These are phyloP conservation scores for Lichtheimia ramosa DNA, from an alignment of 371 early-diverging fungal species.

Conservation along the genomic window DNA sequence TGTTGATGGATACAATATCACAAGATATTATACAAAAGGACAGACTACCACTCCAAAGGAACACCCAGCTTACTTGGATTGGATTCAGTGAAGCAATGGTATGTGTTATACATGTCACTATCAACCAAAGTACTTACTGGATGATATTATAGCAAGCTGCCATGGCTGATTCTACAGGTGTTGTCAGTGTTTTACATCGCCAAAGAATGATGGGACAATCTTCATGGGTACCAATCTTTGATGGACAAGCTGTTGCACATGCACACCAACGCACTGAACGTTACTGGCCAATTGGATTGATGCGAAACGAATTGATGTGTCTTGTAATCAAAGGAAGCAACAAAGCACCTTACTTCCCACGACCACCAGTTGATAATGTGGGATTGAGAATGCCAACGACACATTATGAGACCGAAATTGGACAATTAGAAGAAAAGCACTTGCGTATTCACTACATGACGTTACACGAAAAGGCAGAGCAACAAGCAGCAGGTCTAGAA, in stretches of 20 bases:
- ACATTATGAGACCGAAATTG: slow-evolving; percentile 47
- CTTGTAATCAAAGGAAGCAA: slow-evolving; percentile 50
- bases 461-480: slow-evolving; percentile 53
- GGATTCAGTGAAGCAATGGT: slow-evolving; percentile 83
- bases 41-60: slow-evolving; percentile 63
- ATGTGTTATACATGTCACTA: slow-evolving; percentile 21
- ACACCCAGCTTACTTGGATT: slow-evolving; percentile 72
- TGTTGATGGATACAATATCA: slow-evolving; percentile 66
- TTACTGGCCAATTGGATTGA: slow-evolving; percentile 81
- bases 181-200: slow-evolving; percentile 60
- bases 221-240: slow-evolving; percentile 78
- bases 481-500: slow-evolving; percentile 37
- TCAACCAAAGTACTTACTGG: not conserved
- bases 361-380: slow-evolving; percentile 75
- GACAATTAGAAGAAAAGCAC: slow-evolving; percentile 63
- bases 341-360: slow-evolving; percentile 72
- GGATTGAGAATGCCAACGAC: slow-evolving; percentile 71
- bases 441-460: slow-evolving; percentile 47
- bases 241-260: slow-evolving; percentile 40
- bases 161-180: slow-evolving; percentile 68
- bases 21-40: slow-evolving; percentile 62
- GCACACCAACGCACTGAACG: slow-evolving; percentile 32
- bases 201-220: slow-evolving; percentile 61
- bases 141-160: slow-evolving; percentile 52
- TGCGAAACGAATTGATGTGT: slow-evolving; percentile 62